Evolutionary conservation across 1,284 basidiomycete species (phyloP), one percentile per base, ranked within the genome.

Genomic region (Stereum hirsutum): DNA sequence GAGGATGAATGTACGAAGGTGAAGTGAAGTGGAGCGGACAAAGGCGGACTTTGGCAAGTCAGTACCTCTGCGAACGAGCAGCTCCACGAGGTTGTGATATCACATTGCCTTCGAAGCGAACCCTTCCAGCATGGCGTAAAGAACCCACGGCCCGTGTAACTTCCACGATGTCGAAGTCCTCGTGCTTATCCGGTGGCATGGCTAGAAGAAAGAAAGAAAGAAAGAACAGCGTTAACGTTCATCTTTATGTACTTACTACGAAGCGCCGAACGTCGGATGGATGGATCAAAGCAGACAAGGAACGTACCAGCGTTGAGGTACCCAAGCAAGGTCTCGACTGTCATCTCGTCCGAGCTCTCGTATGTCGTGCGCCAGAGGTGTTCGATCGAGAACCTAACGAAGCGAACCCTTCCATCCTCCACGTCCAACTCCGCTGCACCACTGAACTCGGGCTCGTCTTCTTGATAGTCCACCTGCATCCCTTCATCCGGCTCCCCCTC

Each of bases 231-330:
- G n/a, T n/a, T n/a, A n/a, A n/a, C n/a, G n/a, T n/a, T n/a, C n/a
- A n/a, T n/a, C n/a, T n/a, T n/a, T n/a, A n/a, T n/a, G n/a, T n/a
- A n/a, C n/a, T n/a, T n/a, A n/a, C n/a, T n/a, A n/a, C n/a, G n/a
- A n/a, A n/a, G n/a, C n/a, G n/a, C n/a, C n/a, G n/a, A n/a, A n/a
- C n/a, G n/a, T n/a, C n/a, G n/a, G n/a, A n/a, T n/a, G n/a, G n/a
- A n/a, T n/a, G n/a, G n/a, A n/a, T n/a, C n/a, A n/a, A n/a, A n/a
- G n/a, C n/a, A n/a, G n/a, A n/a, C n/a, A n/a, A n/a, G n/a, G n/a
- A n/a, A n/a, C n/a, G n/a, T n/a, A n/a, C n/a, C 80, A 2, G 81
- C 75, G 52, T 86, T 86, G 44, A 86, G 66, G 56, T 82, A 84
- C 5, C 76, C 70, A 34, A 86, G 63, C 15, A 86, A 63, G 12